phyloP scores from a whole-genome alignment of 495 filamentous ascomycete species.

The Pyronema omphalodes region DNA sequence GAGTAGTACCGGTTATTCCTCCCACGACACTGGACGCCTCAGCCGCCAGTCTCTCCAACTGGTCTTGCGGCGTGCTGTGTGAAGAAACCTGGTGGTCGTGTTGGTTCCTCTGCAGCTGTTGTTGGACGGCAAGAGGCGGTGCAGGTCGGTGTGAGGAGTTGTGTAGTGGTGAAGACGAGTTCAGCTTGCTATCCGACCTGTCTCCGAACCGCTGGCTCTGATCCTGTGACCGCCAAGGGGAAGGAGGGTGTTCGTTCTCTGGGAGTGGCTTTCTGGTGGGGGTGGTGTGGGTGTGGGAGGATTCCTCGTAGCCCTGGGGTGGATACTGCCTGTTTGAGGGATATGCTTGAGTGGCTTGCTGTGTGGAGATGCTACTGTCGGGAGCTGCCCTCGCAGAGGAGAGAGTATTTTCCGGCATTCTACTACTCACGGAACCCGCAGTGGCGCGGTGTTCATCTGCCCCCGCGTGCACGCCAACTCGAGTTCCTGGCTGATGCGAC shows the following conservation, averaged over 20 bases:
- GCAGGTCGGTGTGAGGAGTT: slow-evolving; percentile 13
- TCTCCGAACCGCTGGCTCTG: slow-evolving; percentile 10
- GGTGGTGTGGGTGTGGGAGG: not conserved
- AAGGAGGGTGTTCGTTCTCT: not conserved
- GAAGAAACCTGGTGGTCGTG: not conserved
- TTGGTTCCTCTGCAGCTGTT: slow-evolving; percentile 1
- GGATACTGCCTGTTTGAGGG: not conserved
- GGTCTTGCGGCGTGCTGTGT: slow-evolving; percentile 16
- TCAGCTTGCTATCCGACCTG: slow-evolving; percentile 8
- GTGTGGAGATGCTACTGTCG: not conserved
- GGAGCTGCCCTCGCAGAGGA: not conserved
- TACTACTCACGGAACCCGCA: not conserved
- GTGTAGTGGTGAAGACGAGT: slow-evolving; percentile 12
- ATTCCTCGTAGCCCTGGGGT: not conserved
- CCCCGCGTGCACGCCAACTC: not conserved
- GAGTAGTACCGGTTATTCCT: slow-evolving; percentile 12
- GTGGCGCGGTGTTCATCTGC: not conserved
- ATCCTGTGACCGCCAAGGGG: slow-evolving; percentile 4
- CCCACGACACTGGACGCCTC: slow-evolving; percentile 20
- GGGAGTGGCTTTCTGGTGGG: not conserved
- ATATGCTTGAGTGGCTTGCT: not conserved
- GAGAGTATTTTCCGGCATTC: not conserved
- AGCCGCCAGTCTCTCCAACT: slow-evolving; percentile 19
- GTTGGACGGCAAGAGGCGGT: slow-evolving; percentile 11
- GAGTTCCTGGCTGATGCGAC: not conserved